A percentile compares a stretch with the other conserved stretches of the same genome.
Evolutionary conservation across 805 yeast genomes (phyloP).

Genomic region (Saturnispora halmiae): DNA sequence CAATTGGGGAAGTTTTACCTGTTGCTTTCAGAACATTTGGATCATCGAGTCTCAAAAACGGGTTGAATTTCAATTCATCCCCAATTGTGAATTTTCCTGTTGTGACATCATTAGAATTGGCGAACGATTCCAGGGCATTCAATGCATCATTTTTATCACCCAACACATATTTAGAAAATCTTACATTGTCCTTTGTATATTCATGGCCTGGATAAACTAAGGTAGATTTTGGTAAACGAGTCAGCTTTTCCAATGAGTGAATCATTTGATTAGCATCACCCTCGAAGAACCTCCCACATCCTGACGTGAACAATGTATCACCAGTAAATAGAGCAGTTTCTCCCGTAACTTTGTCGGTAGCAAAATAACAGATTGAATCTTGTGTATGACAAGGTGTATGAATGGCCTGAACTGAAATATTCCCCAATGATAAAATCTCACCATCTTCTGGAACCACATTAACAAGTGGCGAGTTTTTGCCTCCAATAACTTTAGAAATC

Average conservation of each 20-base stretch:
- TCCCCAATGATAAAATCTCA: constrained; percentile 50
- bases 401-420: constrained; percentile 62
- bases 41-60: constrained; percentile 76
- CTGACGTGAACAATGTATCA: constrained; percentile 87
- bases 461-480: constrained; percentile 70
- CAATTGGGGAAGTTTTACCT: constrained; percentile 39
- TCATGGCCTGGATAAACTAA: constrained; percentile 91
- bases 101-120: constrained; percentile 53
- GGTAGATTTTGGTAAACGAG: constrained; percentile 57
- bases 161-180: constrained; percentile 62
- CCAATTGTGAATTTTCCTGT: constrained; percentile 79
- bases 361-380: constrained; percentile 87
- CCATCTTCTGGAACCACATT: constrained; percentile 59
- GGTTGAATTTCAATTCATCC: constrained; percentile 78
- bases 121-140: constrained; percentile 41
- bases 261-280: constrained; percentile 82
- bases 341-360: constrained; percentile 50
- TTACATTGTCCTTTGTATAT: constrained; percentile 75
- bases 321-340: constrained; percentile 85
- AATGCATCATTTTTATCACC: constrained; percentile 42
- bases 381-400: constrained; percentile 98
- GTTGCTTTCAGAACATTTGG: constrained; percentile 51
- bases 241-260: constrained; percentile 52
- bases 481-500: constrained; percentile 66
- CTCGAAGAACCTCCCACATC: constrained; percentile 96